Conservation (phyloP, 2,329 filamentous ascomycete genomes). For the Karstenula rhodostoma region DNA sequence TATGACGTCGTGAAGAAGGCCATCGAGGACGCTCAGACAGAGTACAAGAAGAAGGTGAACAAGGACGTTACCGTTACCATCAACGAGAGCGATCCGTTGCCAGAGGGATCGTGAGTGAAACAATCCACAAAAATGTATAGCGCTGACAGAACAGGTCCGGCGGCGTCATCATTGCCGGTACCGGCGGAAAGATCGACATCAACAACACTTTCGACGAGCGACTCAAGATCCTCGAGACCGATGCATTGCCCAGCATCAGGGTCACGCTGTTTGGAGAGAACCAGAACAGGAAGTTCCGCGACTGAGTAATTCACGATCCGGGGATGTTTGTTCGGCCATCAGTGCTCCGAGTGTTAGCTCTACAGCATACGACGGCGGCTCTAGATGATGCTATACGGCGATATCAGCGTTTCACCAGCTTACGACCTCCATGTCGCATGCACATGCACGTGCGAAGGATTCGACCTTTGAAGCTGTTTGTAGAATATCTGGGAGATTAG, state of each 20-base stretch:
- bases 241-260: slow-evolving; percentile 83
- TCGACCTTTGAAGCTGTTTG: slow-evolving; percentile 19
- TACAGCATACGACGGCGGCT: slow-evolving; percentile 2
- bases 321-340: neutral
- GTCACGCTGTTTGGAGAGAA: slow-evolving; percentile 93
- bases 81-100: slow-evolving; percentile 79
- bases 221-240: slow-evolving; percentile 82
- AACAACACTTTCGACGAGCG: slow-evolving; percentile 98
- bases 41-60: slow-evolving; percentile 82
- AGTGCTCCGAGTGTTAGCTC: neutral
- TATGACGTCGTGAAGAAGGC: slow-evolving; percentile 78
- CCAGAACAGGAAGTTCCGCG: slow-evolving; percentile 92
- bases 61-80: slow-evolving; percentile 74
- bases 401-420: slow-evolving; percentile 8
- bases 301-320: slow-evolving; percentile 64
- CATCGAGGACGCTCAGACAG: slow-evolving; percentile 75
- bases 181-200: slow-evolving; percentile 93
- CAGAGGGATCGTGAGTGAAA: slow-evolving; percentile 78
- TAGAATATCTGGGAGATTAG: slow-evolving; percentile 29
- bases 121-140: neutral
- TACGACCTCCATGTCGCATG: slow-evolving; percentile 8
- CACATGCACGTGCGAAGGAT: slow-evolving; percentile 13
- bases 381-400: neutral
- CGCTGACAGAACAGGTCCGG: slow-evolving; percentile 69
- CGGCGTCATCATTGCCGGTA: slow-evolving; percentile 81